Evolutionary conservation across 1,284 basidiomycete genomes (phyloP).

Genomic region (Marasmius oreades): DNA sequence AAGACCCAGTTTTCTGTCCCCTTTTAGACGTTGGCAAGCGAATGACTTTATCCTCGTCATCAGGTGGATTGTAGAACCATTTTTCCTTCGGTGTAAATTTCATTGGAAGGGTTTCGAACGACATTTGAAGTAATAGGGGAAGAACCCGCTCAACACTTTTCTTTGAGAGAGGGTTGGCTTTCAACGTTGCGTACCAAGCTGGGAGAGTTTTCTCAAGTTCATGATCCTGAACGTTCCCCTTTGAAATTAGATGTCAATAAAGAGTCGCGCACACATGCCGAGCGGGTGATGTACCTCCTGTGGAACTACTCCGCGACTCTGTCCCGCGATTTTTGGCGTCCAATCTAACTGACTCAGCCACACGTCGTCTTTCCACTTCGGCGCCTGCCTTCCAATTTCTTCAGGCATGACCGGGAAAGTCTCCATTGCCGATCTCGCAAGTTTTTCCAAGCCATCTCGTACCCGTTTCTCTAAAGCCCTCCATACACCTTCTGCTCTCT

Average conservation of each 20-base stretch:
- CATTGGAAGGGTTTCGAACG: conserved; percentile 68
- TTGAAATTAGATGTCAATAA: background rate
- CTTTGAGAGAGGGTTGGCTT: conserved; percentile 40
- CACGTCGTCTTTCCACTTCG: conserved; percentile 69
- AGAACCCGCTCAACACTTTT: conserved; percentile 59
- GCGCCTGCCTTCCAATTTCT: conserved; percentile 34
- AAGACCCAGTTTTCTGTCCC: conserved; percentile 23
- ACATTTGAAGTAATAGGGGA: conserved; percentile 65
- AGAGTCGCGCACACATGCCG: no score
- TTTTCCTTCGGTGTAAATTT: conserved; percentile 50
- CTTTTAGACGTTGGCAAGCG: conserved; percentile 26
- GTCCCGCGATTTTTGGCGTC: conserved; percentile 84
- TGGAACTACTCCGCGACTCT: conserved; percentile 54
- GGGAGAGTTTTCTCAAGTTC: conserved; percentile 25
- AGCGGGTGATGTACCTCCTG: conserved; percentile 12
- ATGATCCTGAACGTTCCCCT: background rate
- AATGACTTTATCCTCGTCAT: conserved; percentile 5
- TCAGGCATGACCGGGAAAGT: conserved; percentile 27
- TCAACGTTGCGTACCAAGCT: conserved; percentile 70
- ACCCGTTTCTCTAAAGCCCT: conserved; percentile 74
- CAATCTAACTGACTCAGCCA: conserved; percentile 96
- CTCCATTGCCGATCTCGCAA: conserved; percentile 63
- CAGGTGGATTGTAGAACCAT: conserved; percentile 21
- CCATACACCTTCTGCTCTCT: conserved; percentile 78
- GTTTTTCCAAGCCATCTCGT: conserved; percentile 57